Percentiles rank a stretch among this genome's conserved stretches.
phyloP scores from a whole-genome alignment of 306 rosid genomes.

The Parietaria judaica region DNA sequence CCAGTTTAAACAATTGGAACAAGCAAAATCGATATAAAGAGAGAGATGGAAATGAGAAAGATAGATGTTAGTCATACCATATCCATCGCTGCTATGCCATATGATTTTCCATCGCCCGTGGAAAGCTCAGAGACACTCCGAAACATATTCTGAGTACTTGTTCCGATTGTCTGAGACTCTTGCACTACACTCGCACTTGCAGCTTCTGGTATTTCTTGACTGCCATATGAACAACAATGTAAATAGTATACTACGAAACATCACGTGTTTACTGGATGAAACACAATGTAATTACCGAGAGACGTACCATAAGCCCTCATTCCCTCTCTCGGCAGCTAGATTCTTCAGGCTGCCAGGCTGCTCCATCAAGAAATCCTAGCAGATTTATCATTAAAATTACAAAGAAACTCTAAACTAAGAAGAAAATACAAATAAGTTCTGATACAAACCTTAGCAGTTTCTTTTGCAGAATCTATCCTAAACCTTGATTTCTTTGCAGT shows the following conservation, averaged over 20 bases:
- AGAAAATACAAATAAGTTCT: neutral
- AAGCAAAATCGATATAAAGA: too few species aligned
- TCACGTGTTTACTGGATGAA: neutral
- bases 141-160: constrained; percentile 51
- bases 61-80: constrained; percentile 43
- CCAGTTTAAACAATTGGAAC: neutral
- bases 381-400: neutral
- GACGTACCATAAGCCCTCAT: constrained; percentile 42
- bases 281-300: constrained; percentile 7
- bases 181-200: constrained; percentile 22
- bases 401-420: neutral
- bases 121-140: constrained; percentile 78
- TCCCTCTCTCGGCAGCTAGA: constrained; percentile 35
- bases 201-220: constrained; percentile 30
- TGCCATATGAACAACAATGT: constrained; percentile 26
- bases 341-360: constrained; percentile 38
- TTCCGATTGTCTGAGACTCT: constrained; percentile 39
- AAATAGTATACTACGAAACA: constrained; percentile 14
- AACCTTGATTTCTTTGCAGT: constrained; percentile 47
- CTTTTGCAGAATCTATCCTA: constrained; percentile 47
- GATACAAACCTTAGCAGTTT: constrained; percentile 56
- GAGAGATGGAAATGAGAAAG: constrained; percentile 1
- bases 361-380: constrained; percentile 53
- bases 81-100: constrained; percentile 52
- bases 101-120: constrained; percentile 40